phyloP scores from a whole-genome alignment of 352 stramenopile genomes.

The Peronospora belbahrii region DNA sequence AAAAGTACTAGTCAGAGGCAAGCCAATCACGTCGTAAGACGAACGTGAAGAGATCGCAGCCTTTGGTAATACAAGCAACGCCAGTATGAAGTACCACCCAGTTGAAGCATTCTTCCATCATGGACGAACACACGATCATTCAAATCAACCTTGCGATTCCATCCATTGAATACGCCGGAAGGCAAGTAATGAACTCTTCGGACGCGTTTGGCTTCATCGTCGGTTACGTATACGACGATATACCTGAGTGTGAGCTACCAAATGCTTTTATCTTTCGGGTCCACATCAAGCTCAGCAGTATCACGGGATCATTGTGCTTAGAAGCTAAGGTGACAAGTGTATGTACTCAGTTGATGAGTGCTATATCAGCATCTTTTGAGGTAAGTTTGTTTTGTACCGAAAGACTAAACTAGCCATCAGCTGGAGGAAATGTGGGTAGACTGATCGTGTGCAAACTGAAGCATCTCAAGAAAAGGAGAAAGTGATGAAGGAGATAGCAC shows the following conservation, averaged over 20 bases:
- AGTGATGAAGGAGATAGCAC: neutral
- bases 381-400: constrained; percentile 3
- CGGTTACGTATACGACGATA: no score
- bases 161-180: constrained; percentile 52
- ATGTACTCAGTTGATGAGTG: neutral
- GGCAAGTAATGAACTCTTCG: constrained; percentile 38
- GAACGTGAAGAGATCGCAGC: no score
- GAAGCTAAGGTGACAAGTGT: constrained; percentile 6
- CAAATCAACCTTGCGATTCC: no score
- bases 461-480: constrained; percentile 1
- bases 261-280: no score
- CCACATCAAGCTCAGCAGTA: constrained; percentile 12
- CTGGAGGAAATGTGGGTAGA: neutral
- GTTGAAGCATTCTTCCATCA: no score
- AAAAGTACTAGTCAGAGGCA: no score
- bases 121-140: no score
- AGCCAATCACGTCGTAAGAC: no score
- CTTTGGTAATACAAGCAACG: no score
- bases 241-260: constrained; percentile 11
- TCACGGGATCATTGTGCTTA: constrained; percentile 13
- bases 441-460: neutral
- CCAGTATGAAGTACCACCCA: no score
- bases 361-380: neutral
- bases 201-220: no score
- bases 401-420: neutral